Conservation (phyloP, 1,284 basidiomycete species). For the Chiua sp. region DNA sequence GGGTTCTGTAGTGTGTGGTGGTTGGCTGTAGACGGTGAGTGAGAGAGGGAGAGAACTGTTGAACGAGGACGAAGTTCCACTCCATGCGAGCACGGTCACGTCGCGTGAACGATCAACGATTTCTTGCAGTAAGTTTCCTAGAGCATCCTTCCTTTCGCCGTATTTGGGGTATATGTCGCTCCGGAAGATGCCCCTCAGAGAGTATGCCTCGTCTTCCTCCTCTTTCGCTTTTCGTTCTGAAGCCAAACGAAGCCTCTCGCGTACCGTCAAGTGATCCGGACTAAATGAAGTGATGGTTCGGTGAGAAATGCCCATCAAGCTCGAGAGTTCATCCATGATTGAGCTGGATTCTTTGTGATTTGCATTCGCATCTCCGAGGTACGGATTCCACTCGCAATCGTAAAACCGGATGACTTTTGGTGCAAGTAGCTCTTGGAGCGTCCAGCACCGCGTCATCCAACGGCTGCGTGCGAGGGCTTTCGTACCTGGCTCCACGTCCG, state of each 20-base stretch:
- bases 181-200: background rate
- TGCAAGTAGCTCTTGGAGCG: slow-evolving; percentile 3
- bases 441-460: background rate
- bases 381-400: slow-evolving; percentile 6
- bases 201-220: background rate
- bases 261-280: background rate
- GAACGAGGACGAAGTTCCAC: background rate
- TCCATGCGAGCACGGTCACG: slow-evolving; percentile 9
- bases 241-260: slow-evolving; percentile 5
- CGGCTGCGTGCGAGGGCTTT: background rate
- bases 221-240: background rate
- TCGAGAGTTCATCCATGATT: background rate
- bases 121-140: slow-evolving; percentile 9
- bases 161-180: background rate
- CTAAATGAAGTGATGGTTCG: background rate
- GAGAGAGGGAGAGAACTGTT: slow-evolving; percentile 1
- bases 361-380: background rate
- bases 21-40: background rate
- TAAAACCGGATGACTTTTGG: slow-evolving; percentile 4
- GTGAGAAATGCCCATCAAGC: background rate
- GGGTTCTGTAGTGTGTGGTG: background rate
- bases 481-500: background rate
- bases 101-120: slow-evolving; percentile 3
- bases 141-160: background rate
- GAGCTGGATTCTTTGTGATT: slow-evolving; percentile 6